phyloP scores from a whole-genome alignment of 495 filamentous ascomycete genomes.

The Podospora conica region DNA sequence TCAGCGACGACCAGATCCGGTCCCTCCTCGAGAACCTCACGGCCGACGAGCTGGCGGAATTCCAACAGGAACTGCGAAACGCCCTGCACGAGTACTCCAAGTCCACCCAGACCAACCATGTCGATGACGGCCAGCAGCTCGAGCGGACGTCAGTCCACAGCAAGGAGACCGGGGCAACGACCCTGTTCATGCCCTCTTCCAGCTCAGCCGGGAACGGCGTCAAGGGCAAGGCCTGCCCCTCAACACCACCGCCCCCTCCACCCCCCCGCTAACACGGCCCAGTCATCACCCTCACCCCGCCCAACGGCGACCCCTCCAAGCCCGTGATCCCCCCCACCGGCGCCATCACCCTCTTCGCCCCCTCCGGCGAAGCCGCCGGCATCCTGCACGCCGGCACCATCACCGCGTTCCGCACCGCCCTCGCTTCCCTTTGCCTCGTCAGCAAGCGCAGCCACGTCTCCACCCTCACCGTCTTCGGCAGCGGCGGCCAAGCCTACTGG shows the following conservation, averaged over 20 bases:
- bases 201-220: slow-evolving; percentile 41
- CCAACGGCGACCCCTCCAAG: slow-evolving; percentile 10
- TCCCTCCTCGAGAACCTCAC: slow-evolving; percentile 65
- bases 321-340: slow-evolving; percentile 62
- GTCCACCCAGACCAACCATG: slow-evolving; percentile 50
- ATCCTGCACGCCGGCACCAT: slow-evolving; percentile 79
- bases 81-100: slow-evolving; percentile 77
- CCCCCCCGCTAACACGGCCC: neutral
- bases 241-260: neutral
- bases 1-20: slow-evolving; percentile 65
- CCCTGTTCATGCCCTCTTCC: slow-evolving; percentile 85
- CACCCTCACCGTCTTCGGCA: slow-evolving; percentile 79
- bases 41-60: slow-evolving; percentile 56
- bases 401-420: slow-evolving; percentile 89
- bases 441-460: slow-evolving; percentile 61
- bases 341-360: slow-evolving; percentile 64
- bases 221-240: slow-evolving; percentile 36
- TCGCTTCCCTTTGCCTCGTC: slow-evolving; percentile 70
- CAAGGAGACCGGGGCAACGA: slow-evolving; percentile 64
- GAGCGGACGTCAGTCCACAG: slow-evolving; percentile 63
- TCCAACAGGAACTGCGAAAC: slow-evolving; percentile 61
- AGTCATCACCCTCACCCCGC: slow-evolving; percentile 36
- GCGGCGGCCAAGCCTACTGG: slow-evolving; percentile 89
- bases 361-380: slow-evolving; percentile 62
- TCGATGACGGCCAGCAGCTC: slow-evolving; percentile 57